Conservation (phyloP, 352 stramenopile genomes). For the Globisporangium nagaii region DNA sequence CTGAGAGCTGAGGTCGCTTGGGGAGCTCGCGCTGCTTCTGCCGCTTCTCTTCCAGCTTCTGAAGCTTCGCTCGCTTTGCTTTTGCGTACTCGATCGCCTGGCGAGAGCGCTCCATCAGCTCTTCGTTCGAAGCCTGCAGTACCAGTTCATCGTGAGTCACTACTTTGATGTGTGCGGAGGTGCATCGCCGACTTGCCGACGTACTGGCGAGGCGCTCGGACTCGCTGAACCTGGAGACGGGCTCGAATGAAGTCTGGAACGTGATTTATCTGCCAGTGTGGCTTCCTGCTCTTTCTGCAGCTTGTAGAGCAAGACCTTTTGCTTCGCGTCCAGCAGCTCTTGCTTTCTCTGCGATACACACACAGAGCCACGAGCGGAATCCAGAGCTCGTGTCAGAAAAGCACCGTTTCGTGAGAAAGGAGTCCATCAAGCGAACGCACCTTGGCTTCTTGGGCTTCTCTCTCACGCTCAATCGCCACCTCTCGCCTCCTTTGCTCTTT, state of each 20-base stretch:
- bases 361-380: neutral
- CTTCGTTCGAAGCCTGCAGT: slow-evolving; percentile 35
- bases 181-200: neutral
- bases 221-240: neutral
- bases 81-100: slow-evolving; percentile 56
- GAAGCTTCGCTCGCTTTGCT: slow-evolving; percentile 36
- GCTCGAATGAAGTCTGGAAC: slow-evolving; percentile 12
- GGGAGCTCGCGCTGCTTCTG: slow-evolving; percentile 34
- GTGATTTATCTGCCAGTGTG: neutral
- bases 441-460: slow-evolving; percentile 44
- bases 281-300: slow-evolving; percentile 71
- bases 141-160: no score
- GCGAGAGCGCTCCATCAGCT: slow-evolving; percentile 42
- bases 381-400: no score
- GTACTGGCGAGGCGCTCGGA: slow-evolving; percentile 22
- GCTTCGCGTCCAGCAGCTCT: slow-evolving; percentile 63
- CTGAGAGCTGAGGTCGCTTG: slow-evolving; percentile 21
- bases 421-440: no score
- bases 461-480: slow-evolving; percentile 21
- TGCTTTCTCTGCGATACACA: slow-evolving; percentile 31
- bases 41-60: slow-evolving; percentile 31
- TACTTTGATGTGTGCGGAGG: no score
- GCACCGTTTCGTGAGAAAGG: no score
- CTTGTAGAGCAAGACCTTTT: slow-evolving; percentile 71
- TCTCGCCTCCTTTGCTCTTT: slow-evolving; percentile 27